phyloP scores from a whole-genome alignment of 495 filamentous ascomycete genomes.

The Neurospora terricola region DNA sequence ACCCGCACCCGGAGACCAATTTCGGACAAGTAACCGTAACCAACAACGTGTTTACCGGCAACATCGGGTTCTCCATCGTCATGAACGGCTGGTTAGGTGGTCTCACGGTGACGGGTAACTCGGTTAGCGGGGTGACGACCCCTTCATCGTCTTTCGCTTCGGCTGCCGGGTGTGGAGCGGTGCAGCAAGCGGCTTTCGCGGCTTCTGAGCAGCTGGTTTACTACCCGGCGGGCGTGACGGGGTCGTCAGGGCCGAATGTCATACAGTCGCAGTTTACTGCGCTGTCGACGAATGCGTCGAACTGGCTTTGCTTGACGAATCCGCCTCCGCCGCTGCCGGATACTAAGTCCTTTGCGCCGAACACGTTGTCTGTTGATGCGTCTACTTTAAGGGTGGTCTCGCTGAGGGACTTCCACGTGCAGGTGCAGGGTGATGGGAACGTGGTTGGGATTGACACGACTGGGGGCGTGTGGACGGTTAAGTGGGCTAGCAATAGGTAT shows the following conservation, averaged over 20 bases:
- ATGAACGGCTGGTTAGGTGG: constrained; percentile 9
- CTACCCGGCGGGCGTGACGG: constrained; percentile 4
- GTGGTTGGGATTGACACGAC: constrained; percentile 11
- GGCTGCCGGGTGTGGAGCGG: background rate
- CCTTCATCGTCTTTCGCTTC: constrained; percentile 1
- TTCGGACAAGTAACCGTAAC: constrained; percentile 7
- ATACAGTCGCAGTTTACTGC: constrained; percentile 5
- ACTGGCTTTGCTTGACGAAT: constrained; percentile 9
- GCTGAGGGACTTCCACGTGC: constrained; percentile 6
- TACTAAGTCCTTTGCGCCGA: background rate
- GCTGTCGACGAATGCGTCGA: constrained; percentile 3
- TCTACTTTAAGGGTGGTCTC: background rate
- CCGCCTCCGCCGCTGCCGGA: constrained; percentile 5
- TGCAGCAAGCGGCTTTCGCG: constrained; percentile 1
- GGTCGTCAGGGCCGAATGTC: background rate
- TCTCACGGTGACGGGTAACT: constrained; percentile 9
- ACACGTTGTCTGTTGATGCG: constrained; percentile 1
- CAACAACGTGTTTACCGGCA: constrained; percentile 9
- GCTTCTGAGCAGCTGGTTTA: constrained; percentile 5
- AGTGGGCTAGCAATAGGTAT: constrained; percentile 4
- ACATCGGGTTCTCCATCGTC: constrained; percentile 9
- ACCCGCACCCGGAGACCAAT: constrained; percentile 1
- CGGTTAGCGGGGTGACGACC: background rate
- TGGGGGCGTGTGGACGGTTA: constrained; percentile 3
- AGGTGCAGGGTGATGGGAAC: constrained; percentile 12